phyloP scores from a whole-genome alignment of 768 basidiomycete species.

The Phaffia tasmanica region DNA sequence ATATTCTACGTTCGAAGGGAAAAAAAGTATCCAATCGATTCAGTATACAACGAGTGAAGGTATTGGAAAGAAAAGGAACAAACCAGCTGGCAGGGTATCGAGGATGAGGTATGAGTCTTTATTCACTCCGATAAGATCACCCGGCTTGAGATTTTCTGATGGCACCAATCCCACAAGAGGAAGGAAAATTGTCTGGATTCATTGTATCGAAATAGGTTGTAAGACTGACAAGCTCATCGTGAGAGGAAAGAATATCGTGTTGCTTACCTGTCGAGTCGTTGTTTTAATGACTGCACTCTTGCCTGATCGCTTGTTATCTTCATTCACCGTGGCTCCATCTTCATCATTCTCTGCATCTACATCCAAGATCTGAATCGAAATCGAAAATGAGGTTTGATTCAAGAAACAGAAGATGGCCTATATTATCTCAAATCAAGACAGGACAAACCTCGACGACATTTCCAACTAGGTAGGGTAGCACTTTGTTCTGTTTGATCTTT shows the following conservation, averaged over 20 bases:
- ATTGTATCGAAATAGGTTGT: background rate
- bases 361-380: slow-evolving; percentile 61
- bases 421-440: background rate
- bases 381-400: background rate
- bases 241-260: background rate
- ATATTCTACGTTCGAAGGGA: slow-evolving; percentile 52
- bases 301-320: slow-evolving; percentile 90
- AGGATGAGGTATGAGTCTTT: slow-evolving; percentile 97
- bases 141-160: slow-evolving; percentile 73
- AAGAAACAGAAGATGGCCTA: background rate
- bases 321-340: slow-evolving; percentile 88
- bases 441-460: slow-evolving; percentile 84
- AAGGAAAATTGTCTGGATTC: slow-evolving; percentile 70
- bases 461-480: slow-evolving; percentile 90
- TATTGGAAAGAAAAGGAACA: slow-evolving; percentile 15
- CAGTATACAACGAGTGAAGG: background rate
- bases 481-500: slow-evolving; percentile 99
- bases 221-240: background rate
- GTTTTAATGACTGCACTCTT: slow-evolving; percentile 99
- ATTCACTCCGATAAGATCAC: slow-evolving; percentile 96
- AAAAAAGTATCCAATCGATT: background rate
- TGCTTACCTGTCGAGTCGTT: slow-evolving; percentile 67
- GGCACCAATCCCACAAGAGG: slow-evolving; percentile 96
- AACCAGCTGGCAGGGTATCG: slow-evolving; percentile 69
- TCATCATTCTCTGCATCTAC: slow-evolving; percentile 88